Conservation (phyloP, 1,284 basidiomycete genomes). For the Caloboletus inedulis region DNA sequence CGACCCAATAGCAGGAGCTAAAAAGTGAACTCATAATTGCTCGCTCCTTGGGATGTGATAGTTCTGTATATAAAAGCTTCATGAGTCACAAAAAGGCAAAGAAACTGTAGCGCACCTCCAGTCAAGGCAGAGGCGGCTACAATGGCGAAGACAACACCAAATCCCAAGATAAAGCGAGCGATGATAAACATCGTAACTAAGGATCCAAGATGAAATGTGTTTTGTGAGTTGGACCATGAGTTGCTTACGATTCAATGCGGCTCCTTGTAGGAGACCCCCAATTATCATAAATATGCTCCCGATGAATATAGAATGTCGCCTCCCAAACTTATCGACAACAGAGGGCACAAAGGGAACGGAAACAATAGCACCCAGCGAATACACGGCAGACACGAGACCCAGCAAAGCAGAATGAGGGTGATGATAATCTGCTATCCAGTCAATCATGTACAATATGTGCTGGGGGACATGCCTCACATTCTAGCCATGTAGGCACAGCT, state of each 20-base stretch:
- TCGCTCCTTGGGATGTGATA: slow-evolving; percentile 22
- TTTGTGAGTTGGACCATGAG: background rate
- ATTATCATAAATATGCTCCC: slow-evolving; percentile 3
- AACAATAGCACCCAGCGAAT: slow-evolving; percentile 12
- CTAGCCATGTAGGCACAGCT: slow-evolving; percentile 20
- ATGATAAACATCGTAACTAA: slow-evolving; percentile 16
- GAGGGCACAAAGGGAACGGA: slow-evolving; percentile 12
- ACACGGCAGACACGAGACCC: slow-evolving; percentile 14
- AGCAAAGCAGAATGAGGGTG: slow-evolving; percentile 18
- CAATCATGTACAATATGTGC: background rate
- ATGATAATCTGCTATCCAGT: slow-evolving; percentile 9
- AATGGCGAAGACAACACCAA: slow-evolving; percentile 4
- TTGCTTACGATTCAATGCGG: slow-evolving; percentile 9
- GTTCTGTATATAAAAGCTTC: slow-evolving; percentile 1
- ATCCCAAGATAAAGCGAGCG: slow-evolving; percentile 20
- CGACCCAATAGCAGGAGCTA: slow-evolving; percentile 3
- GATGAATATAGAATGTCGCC: slow-evolving; percentile 13
- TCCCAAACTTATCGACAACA: slow-evolving; percentile 14
- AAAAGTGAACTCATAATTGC: slow-evolving; percentile 13
- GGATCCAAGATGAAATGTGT: background rate
- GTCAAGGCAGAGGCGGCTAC: slow-evolving; percentile 18
- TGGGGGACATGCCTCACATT: slow-evolving; percentile 8
- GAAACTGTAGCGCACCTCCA: slow-evolving; percentile 9
- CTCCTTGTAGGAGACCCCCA: slow-evolving; percentile 13
- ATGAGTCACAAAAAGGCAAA: background rate